Evolutionary conservation across 2,329 filamentous ascomycete species (phyloP).

Genomic region (Zymoseptoria crescenta): DNA sequence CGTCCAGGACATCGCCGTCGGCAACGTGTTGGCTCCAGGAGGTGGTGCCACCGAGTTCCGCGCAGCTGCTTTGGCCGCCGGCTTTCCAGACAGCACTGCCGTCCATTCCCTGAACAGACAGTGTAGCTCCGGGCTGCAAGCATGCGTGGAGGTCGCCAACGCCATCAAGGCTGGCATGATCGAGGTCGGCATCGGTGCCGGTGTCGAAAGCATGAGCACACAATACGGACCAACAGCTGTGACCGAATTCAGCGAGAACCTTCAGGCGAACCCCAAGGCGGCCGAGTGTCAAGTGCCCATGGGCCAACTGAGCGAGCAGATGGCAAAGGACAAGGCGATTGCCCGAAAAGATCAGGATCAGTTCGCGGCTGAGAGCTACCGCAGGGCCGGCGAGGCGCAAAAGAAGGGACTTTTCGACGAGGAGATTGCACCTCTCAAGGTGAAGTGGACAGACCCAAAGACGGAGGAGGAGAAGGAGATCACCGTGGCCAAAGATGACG

Average conservation of each 20-base stretch:
- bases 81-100: conserved; percentile 78
- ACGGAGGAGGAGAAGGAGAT: conserved; percentile 76
- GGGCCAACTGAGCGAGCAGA: conserved; percentile 86
- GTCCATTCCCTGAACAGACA: conserved; percentile 87
- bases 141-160: conserved; percentile 89
- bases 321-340: conserved; percentile 80
- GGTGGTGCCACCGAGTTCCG: conserved; percentile 96
- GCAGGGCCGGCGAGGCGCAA: conserved; percentile 82
- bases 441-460: conserved; percentile 87
- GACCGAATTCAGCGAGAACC: conserved; percentile 81
- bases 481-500: conserved; percentile 78
- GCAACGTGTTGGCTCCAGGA: conserved; percentile 82
- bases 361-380: conserved; percentile 91
- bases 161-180: conserved; percentile 89
- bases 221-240: conserved; percentile 89
- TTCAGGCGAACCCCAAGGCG: conserved; percentile 72
- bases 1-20: conserved; percentile 89
- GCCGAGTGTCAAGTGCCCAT: conserved; percentile 98
- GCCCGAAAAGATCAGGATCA: conserved; percentile 68
- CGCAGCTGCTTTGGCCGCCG: conserved; percentile 80
- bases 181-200: conserved; percentile 85
- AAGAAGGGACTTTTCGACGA: conserved; percentile 82
- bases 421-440: conserved; percentile 80
- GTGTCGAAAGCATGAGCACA: conserved; percentile 90
- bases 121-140: conserved; percentile 88